phyloP scores from a whole-genome alignment of 1,284 basidiomycete genomes.

The Sphagnurus paluster region DNA sequence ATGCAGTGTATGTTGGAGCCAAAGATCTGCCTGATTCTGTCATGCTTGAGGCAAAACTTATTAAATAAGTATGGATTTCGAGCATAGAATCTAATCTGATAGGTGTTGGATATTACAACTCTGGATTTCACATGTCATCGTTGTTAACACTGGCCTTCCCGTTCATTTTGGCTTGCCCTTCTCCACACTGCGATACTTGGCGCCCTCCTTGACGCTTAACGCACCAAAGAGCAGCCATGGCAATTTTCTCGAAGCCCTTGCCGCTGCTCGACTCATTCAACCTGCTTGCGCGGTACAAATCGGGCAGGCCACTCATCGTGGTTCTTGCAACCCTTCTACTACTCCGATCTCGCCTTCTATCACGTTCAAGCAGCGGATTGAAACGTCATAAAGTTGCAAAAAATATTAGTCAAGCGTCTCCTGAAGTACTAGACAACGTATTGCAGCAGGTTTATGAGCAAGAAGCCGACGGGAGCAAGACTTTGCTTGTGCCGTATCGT shows the following conservation, averaged over 20 bases:
- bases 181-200: slow-evolving; percentile 1
- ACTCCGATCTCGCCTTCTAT: slow-evolving; percentile 44
- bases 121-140: no score
- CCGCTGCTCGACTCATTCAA: slow-evolving; percentile 15
- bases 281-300: slow-evolving; percentile 2
- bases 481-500: slow-evolving; percentile 66
- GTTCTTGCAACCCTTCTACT: slow-evolving; percentile 39
- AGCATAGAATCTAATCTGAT: no score
- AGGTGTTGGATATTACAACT: no score
- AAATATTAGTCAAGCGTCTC: slow-evolving; percentile 29
- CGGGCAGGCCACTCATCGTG: slow-evolving; percentile 26
- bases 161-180: no score
- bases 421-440: slow-evolving; percentile 46
- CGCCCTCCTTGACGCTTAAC: not conserved
- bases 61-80: no score
- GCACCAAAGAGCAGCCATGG: slow-evolving; percentile 19
- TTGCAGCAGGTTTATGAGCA: slow-evolving; percentile 59
- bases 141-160: no score
- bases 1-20: no score
- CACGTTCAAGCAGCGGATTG: slow-evolving; percentile 19
- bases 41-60: no score
- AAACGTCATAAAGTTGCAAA: not conserved
- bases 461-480: slow-evolving; percentile 57
- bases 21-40: no score
- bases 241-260: slow-evolving; percentile 30